Evolutionary conservation across 1,284 basidiomycete genomes (phyloP).

Genomic region (Grifola frondosa): DNA sequence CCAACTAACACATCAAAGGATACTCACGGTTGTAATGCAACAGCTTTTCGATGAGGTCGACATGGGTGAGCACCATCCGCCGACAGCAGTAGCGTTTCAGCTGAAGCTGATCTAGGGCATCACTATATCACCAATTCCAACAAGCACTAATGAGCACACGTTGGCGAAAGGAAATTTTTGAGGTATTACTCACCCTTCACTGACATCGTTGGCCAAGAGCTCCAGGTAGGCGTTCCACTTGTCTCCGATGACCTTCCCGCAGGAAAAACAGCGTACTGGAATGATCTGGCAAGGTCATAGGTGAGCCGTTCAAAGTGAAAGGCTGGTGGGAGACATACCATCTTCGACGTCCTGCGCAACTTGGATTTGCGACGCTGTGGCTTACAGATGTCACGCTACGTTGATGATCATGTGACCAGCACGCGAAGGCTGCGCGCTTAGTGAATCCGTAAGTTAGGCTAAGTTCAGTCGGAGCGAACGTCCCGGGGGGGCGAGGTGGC

Average conservation of each 20-base stretch:
- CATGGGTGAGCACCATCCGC: slow-evolving; percentile 97
- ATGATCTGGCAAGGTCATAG: too few relatives aligned
- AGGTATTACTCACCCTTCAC: slow-evolving; percentile 74
- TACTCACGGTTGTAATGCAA: slow-evolving; percentile 93
- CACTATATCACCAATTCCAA: slow-evolving; percentile 62
- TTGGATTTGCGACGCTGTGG: too few relatives aligned
- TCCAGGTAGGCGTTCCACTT: slow-evolving; percentile 88
- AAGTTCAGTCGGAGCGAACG: too few relatives aligned
- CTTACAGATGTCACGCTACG: too few relatives aligned
- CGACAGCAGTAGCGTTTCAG: slow-evolving; percentile 96
- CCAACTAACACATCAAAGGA: too few relatives aligned
- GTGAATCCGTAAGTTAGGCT: too few relatives aligned
- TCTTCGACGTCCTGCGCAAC: too few relatives aligned
- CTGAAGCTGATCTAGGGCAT: slow-evolving; percentile 89
- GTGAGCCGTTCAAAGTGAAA: too few relatives aligned
- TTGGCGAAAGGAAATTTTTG: not conserved
- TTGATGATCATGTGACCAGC: too few relatives aligned
- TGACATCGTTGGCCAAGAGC: slow-evolving; percentile 73
- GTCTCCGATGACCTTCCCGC: slow-evolving; percentile 92
- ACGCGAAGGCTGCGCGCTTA: too few relatives aligned
- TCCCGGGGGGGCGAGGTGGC: too few relatives aligned
- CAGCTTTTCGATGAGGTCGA: slow-evolving; percentile 95
- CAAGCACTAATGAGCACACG: not conserved
- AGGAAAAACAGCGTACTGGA: slow-evolving; percentile 87
- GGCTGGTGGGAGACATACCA: too few relatives aligned